A percentile compares a stretch with the other conserved stretches of the same genome.
phyloP scores from a whole-genome alignment of 129 eudicot genomes.

The Dittrichia graveolens region DNA sequence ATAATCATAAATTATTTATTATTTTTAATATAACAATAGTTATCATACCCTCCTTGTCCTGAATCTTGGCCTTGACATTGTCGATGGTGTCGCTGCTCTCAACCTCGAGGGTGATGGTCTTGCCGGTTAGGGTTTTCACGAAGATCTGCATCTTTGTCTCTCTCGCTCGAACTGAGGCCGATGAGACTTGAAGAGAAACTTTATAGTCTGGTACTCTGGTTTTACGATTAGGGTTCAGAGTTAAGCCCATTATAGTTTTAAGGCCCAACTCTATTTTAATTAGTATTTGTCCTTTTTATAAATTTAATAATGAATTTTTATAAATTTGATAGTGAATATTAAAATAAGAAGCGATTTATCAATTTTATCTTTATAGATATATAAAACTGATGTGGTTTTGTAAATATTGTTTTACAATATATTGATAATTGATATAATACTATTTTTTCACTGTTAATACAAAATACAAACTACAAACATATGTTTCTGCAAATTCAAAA shows the following conservation, averaged over 20 bases:
- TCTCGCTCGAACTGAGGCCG: too few species aligned
- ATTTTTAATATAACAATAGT: neutral
- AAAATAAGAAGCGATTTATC: too few species aligned
- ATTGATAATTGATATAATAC: too few species aligned
- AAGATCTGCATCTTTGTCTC: conserved; percentile 54
- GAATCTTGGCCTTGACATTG: conserved; percentile 62
- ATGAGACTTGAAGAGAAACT: neutral
- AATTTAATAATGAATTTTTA: too few species aligned
- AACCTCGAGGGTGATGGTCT: conserved; percentile 62
- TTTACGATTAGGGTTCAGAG: neutral
- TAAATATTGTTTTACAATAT: too few species aligned
- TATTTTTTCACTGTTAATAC: too few species aligned
- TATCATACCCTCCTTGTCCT: conserved; percentile 54
- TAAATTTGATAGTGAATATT: too few species aligned
- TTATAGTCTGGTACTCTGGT: conserved; percentile 11
- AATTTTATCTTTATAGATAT: too few species aligned
- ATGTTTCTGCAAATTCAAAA: too few species aligned
- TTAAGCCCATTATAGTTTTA: conserved; percentile 9
- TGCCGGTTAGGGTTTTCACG: conserved; percentile 69
- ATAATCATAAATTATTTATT: neutral
- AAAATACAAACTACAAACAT: too few species aligned
- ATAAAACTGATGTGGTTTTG: too few species aligned
- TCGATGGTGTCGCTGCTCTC: conserved; percentile 58
- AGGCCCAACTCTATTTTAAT: conserved; percentile 20
- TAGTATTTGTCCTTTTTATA: neutral